Evolutionary conservation across 2,329 filamentous ascomycete species (phyloP).

Genomic region (Verticillium klebahnii): DNA sequence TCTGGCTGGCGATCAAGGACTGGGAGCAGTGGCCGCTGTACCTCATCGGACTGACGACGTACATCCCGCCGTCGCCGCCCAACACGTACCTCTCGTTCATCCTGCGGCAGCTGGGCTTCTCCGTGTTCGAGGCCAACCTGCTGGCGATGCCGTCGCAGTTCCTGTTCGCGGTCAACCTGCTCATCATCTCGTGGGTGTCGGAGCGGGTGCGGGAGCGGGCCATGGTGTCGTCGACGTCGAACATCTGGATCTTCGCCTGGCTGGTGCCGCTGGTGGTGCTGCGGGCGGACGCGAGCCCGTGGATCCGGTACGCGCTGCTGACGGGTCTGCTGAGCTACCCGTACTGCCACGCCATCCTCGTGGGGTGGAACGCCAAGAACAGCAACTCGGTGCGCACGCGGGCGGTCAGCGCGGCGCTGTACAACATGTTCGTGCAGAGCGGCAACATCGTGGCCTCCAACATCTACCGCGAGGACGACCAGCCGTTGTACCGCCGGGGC

Average conservation of each 20-base stretch:
- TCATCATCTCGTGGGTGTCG: constrained; percentile 41
- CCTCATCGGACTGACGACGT: constrained; percentile 43
- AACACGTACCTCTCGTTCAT: constrained; percentile 41
- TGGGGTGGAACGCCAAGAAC: constrained; percentile 42
- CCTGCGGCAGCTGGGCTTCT: constrained; percentile 36
- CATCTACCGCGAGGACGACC: constrained; percentile 52
- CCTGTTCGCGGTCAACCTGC: constrained; percentile 39
- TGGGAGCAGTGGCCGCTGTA: constrained; percentile 59
- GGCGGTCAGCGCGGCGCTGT: constrained; percentile 41
- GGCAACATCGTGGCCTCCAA: constrained; percentile 38
- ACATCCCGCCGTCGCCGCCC: constrained; percentile 36
- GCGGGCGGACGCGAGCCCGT: constrained; percentile 28
- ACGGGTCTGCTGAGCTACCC: constrained; percentile 39
- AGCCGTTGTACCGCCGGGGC: constrained; percentile 45
- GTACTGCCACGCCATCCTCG: constrained; percentile 43
- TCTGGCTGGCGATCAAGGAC: constrained; percentile 50
- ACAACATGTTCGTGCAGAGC: constrained; percentile 42
- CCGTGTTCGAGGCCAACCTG: constrained; percentile 40
- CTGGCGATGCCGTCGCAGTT: constrained; percentile 40
- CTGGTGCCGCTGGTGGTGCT: constrained; percentile 38
- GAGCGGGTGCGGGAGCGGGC: constrained; percentile 38
- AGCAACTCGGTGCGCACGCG: constrained; percentile 44
- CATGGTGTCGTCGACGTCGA: constrained; percentile 38
- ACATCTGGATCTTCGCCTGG: constrained; percentile 47
- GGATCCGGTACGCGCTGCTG: constrained; percentile 35